Conservation (phyloP, 2,329 filamentous ascomycete genomes). For the Dactylonectria macrodidyma region DNA sequence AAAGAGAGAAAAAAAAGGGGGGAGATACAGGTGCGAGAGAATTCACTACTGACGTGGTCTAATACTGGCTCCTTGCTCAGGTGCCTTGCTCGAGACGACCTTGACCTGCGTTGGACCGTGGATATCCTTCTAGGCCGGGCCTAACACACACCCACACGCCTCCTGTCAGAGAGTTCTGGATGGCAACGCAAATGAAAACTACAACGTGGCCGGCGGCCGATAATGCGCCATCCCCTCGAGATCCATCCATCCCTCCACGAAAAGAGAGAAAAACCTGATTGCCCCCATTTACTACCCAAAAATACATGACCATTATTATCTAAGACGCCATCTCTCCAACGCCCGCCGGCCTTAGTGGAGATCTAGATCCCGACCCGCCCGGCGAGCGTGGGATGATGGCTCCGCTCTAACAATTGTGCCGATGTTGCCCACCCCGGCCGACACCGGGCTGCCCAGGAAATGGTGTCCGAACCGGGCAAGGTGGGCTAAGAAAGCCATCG, state of each 20-base stretch:
- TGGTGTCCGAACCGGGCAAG: too few relatives aligned
- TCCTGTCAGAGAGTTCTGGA: background rate
- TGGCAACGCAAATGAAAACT: background rate
- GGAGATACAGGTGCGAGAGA: background rate
- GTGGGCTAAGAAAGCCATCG: background rate
- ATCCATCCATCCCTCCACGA: background rate
- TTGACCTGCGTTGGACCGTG: background rate
- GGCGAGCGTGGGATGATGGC: slow-evolving; percentile 22
- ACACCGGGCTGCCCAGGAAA: slow-evolving; percentile 5
- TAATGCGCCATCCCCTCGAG: background rate
- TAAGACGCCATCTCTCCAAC: slow-evolving; percentile 7
- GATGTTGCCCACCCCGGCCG: slow-evolving; percentile 31
- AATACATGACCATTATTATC: slow-evolving; percentile 5
- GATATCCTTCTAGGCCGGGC: background rate
- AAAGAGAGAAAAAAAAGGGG: background rate
- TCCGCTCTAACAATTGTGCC: slow-evolving; percentile 15
- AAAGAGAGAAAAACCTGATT: background rate
- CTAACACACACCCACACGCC: background rate
- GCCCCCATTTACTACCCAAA: background rate
- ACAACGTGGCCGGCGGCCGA: slow-evolving; percentile 1
- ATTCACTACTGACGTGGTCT: background rate
- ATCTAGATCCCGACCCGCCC: slow-evolving; percentile 16
- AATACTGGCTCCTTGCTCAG: background rate
- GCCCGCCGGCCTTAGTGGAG: slow-evolving; percentile 28
- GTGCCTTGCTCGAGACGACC: background rate